Evolutionary conservation across 1,284 basidiomycete genomes (phyloP).

Genomic region (Trichosporon sp.): DNA sequence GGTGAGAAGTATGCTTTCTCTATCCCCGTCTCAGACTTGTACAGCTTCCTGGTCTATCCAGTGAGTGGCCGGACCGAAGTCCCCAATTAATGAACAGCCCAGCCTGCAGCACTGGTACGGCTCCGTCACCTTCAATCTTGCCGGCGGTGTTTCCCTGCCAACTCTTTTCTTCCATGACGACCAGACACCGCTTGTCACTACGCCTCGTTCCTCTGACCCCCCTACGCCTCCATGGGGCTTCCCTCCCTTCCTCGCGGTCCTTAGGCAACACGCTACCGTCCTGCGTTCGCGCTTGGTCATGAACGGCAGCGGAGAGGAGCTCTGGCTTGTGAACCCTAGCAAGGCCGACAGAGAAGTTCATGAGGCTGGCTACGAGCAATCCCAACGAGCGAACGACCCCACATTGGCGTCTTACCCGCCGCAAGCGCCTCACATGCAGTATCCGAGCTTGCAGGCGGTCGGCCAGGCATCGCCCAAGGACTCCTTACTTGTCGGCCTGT

Average conservation of each 20-base stretch:
- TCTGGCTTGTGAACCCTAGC: constrained; percentile 89
- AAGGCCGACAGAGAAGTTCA: constrained; percentile 84
- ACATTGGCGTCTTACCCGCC: constrained; percentile 51
- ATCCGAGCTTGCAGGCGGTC: constrained; percentile 27
- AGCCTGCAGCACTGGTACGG: constrained; percentile 48
- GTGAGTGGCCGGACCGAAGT: constrained; percentile 36
- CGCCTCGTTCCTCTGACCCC: constrained; percentile 8
- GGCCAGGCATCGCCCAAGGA: constrained; percentile 33
- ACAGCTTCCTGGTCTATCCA: constrained; percentile 79
- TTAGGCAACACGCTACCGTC: constrained; percentile 66
- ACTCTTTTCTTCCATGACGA: constrained; percentile 95
- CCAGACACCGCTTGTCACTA: constrained; percentile 57
- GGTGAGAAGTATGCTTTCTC: constrained; percentile 93
- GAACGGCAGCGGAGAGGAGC: constrained; percentile 48
- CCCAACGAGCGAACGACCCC: constrained; percentile 8
- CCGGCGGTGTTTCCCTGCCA: constrained; percentile 80
- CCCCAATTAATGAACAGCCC: constrained; percentile 24
- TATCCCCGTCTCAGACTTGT: constrained; percentile 78
- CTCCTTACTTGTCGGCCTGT: constrained; percentile 66
- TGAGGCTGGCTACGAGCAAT: constrained; percentile 38
- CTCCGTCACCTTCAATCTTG: constrained; percentile 54
- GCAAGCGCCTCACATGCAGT: constrained; percentile 47
- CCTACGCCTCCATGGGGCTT: constrained; percentile 46
- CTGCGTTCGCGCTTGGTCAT: constrained; percentile 56
- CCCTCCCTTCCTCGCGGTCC: constrained; percentile 68